phyloP scores from a whole-genome alignment of 805 yeast genomes.

The Kodamaea jinghongensis region DNA sequence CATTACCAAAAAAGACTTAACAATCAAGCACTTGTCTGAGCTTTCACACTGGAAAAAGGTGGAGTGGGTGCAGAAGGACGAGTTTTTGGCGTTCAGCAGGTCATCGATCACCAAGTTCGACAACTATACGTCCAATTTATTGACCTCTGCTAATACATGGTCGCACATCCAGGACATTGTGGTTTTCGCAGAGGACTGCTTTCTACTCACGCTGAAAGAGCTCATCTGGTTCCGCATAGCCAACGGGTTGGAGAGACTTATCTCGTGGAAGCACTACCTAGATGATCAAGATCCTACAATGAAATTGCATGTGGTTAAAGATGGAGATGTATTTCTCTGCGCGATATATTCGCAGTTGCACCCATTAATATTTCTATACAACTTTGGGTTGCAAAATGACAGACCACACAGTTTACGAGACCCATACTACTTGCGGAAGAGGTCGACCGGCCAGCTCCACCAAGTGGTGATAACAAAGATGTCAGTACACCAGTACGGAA shows the following conservation, averaged over 20 bases:
- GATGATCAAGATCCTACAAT: slow-evolving; percentile 49
- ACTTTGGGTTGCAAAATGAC: slow-evolving; percentile 31
- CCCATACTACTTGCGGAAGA: slow-evolving; percentile 25
- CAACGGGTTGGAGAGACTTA: slow-evolving; percentile 39
- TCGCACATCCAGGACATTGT: slow-evolving; percentile 47
- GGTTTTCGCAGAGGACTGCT: slow-evolving; percentile 31
- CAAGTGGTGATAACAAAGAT: slow-evolving; percentile 13
- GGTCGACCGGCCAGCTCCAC: slow-evolving; percentile 10
- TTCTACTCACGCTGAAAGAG: slow-evolving; percentile 66
- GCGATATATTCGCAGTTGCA: slow-evolving; percentile 27
- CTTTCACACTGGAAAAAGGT: slow-evolving; percentile 55
- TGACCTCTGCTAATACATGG: slow-evolving; percentile 54
- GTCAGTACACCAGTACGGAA: slow-evolving; percentile 10
- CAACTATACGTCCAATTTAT: slow-evolving; percentile 22
- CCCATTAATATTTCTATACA: slow-evolving; percentile 31
- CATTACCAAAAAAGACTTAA: neutral
- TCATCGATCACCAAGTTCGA: slow-evolving; percentile 35
- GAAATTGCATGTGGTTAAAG: slow-evolving; percentile 31
- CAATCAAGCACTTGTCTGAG: slow-evolving; percentile 45
- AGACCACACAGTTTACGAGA: slow-evolving; percentile 39
- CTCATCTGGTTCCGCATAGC: slow-evolving; percentile 49
- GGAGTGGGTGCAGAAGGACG: slow-evolving; percentile 38
- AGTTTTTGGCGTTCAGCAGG: slow-evolving; percentile 39
- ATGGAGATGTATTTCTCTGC: slow-evolving; percentile 20
- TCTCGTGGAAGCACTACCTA: slow-evolving; percentile 75